Percentiles rank a stretch among this genome's conserved stretches.
Conservation (phyloP, 2,329 filamentous ascomycete species). For the Bipolaris cookei region DNA sequence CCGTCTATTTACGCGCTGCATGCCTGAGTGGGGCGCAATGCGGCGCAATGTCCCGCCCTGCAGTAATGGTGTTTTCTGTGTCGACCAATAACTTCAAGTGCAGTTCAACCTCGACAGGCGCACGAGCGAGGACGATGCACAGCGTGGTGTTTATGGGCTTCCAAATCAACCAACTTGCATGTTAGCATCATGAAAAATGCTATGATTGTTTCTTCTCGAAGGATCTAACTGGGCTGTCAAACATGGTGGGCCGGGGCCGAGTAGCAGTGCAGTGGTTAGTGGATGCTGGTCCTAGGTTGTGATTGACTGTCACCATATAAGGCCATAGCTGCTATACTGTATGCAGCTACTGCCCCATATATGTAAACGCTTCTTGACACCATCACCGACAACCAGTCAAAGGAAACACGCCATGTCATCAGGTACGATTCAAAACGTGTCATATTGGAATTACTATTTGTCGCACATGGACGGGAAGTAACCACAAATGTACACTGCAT, state of each 20-base stretch:
- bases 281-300: background rate
- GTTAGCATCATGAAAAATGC: background rate
- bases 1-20: constrained; percentile 6
- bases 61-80: background rate
- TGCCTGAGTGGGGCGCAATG: constrained; percentile 5
- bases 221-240: background rate
- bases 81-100: background rate
- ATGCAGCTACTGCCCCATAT: constrained; percentile 3
- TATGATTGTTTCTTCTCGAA: constrained; percentile 1
- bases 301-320: constrained; percentile 1
- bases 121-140: background rate
- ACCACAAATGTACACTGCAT: background rate
- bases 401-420: constrained; percentile 13
- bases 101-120: background rate
- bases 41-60: background rate
- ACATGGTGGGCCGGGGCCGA: constrained; percentile 9
- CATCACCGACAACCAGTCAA: constrained; percentile 14
- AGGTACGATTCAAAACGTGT: constrained; percentile 1
- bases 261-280: background rate
- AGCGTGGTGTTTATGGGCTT: background rate
- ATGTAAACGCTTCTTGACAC: constrained; percentile 5
- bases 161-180: background rate
- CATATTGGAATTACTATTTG: background rate
- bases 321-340: constrained; percentile 2
- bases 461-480: background rate